These are phyloP conservation scores for Forsythia suspensa DNA, from an alignment of 257 asterid species.

Conservation along the genomic window DNA sequence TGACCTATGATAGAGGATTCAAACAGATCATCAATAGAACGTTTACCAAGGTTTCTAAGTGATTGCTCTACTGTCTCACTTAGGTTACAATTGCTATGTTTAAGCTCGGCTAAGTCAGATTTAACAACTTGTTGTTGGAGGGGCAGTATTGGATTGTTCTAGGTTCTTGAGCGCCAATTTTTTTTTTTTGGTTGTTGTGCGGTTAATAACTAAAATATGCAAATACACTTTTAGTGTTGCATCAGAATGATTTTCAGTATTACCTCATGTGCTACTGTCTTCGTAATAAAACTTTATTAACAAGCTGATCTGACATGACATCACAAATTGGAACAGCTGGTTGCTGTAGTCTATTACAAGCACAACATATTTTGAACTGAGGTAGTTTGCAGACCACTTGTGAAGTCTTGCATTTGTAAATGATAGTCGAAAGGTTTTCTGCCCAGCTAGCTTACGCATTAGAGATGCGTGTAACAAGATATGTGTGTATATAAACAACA, in stretches of 20 bases:
- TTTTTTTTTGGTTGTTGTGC: too few relatives aligned
- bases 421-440: background rate
- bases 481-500: background rate
- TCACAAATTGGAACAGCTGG: background rate
- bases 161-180: background rate
- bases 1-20: too few relatives aligned
- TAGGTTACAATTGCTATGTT: too few relatives aligned
- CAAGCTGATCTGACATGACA: background rate
- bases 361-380: background rate
- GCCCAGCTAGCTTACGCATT: background rate
- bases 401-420: background rate
- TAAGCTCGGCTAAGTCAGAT: too few relatives aligned
- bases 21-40: too few relatives aligned
- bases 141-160: too few relatives aligned
- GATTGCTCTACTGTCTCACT: too few relatives aligned
- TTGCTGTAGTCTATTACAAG: background rate
- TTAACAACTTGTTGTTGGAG: too few relatives aligned
- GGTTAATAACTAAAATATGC: too few relatives aligned
- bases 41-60: too few relatives aligned
- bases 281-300: background rate
- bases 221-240: too few relatives aligned
- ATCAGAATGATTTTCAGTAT: background rate
- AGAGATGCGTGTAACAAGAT: background rate
- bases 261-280: background rate
- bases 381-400: background rate